Base-by-base conservation (phyloP, 1,284 basidiomycete species). In the Apiotrichum domesticum region DNA sequence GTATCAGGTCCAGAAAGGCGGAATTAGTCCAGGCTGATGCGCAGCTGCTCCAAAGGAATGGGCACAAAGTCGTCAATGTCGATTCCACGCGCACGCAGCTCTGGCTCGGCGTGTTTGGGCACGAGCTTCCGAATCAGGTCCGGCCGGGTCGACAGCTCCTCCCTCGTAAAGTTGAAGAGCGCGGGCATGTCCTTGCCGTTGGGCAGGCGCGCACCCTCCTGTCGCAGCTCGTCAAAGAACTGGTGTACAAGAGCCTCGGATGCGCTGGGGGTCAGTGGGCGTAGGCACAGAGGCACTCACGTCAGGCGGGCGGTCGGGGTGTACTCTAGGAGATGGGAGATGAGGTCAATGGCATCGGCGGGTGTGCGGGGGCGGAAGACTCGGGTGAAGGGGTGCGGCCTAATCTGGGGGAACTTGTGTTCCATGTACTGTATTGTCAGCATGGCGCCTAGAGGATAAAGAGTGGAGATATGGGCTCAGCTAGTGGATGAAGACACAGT, bases 401-500 rank as follows among this genome's bases (percentile, higher is more conserved):
- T 95, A 81, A 99, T 99, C 79, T 98, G 95, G 7, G 95, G 95
- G 83, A 99, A 99, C 79, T 98, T 98, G 85, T 99, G 95, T 77
- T 99, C 96, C 96, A 98, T 98, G 80, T 99, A 99, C 75, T 82
- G 76, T 4, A n/a, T 7, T 9, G n/a, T 42, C n/a, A 42, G 41
- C n/a, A n/a, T 39, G 37, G 37, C 14, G 8, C 37, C 8, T 39
- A 3, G 14, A 10, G 37, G 8, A 39, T 10, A 39, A 9, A 39
- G 2, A 39, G 29, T 29, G 29, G 3, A 29, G 29, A 29, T 29
- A 29, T 29, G 29, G 3, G 3, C 29, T 3, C 29, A 29, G 29
- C 29, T 29, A 29, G 29, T 29, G 29, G 29, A 29, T 29, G 29
- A 29, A 29, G 29, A 29, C 29, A 29, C 29, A 29, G 29, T 29